These are phyloP conservation scores for Scedosporium apiospermum DNA, from an alignment of 2,329 filamentous ascomycete species.

Conservation along the genomic window DNA sequence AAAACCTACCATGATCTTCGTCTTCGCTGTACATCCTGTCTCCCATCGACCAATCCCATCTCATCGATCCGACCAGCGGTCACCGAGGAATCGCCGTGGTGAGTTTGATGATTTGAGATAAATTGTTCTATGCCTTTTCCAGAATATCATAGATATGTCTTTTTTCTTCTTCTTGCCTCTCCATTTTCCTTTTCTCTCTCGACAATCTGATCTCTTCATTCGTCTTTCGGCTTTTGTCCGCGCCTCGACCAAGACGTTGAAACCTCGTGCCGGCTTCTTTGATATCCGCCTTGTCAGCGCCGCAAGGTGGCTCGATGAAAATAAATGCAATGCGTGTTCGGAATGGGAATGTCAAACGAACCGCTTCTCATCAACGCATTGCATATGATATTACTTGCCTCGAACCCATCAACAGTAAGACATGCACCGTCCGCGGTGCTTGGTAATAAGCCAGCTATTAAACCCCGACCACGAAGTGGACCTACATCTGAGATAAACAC, in stretches of 20 bases:
- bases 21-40: neutral
- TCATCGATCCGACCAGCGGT: neutral
- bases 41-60: neutral
- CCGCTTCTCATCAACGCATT: too few relatives aligned
- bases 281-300: neutral
- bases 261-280: neutral
- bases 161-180: neutral
- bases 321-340: neutral
- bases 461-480: too few relatives aligned
- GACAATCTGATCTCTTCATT: neutral
- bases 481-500: too few relatives aligned
- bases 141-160: neutral
- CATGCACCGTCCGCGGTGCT: too few relatives aligned
- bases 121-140: neutral
- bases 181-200: too few relatives aligned
- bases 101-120: constrained; percentile 1
- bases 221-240: neutral
- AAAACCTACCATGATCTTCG: neutral
- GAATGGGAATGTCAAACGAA: neutral
- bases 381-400: too few relatives aligned
- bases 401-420: too few relatives aligned
- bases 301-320: neutral
- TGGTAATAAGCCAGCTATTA: too few relatives aligned
- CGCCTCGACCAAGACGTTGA: neutral
- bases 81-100: neutral